Evolutionary conservation across 2,329 filamentous ascomycete genomes (phyloP).

Genomic region (Trichoderma aggressivum): DNA sequence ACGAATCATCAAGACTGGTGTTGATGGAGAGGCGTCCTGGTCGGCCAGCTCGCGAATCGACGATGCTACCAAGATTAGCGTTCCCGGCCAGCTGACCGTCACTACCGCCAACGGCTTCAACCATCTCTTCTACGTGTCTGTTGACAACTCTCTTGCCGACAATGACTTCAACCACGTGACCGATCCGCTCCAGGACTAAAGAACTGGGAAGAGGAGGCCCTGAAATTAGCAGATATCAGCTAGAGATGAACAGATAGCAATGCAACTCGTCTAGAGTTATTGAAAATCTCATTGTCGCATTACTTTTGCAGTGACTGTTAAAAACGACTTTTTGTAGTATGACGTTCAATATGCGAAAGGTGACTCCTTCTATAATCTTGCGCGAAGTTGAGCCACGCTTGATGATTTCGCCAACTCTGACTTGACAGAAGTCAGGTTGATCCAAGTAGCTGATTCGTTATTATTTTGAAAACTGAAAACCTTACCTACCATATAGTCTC

Average conservation of each 20-base stretch:
- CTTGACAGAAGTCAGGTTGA: not conserved
- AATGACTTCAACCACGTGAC: not conserved
- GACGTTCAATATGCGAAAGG: not conserved
- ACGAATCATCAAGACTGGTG: not conserved
- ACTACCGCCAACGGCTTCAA: not conserved
- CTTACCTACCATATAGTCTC: not conserved
- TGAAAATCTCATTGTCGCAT: not conserved
- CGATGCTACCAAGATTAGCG: not conserved
- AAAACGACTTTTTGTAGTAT: not conserved
- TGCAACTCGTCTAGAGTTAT: not conserved
- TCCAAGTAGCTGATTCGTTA: not conserved
- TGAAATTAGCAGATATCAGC: not conserved
- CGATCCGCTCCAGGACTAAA: not conserved
- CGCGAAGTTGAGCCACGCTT: not conserved
- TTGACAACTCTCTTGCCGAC: not conserved
- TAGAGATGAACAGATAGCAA: not conserved
- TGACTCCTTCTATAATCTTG: not conserved
- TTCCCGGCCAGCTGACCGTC: not conserved
- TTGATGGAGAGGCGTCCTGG: not conserved
- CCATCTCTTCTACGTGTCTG: not conserved
- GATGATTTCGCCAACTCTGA: not conserved
- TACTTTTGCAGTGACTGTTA: not conserved
- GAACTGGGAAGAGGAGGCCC: not conserved
- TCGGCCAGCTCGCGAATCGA: not conserved
- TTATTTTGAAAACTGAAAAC: not conserved